Evolutionary conservation across 176 grass and related monocot species (phyloP).

Genomic region (Carex scoparia): DNA sequence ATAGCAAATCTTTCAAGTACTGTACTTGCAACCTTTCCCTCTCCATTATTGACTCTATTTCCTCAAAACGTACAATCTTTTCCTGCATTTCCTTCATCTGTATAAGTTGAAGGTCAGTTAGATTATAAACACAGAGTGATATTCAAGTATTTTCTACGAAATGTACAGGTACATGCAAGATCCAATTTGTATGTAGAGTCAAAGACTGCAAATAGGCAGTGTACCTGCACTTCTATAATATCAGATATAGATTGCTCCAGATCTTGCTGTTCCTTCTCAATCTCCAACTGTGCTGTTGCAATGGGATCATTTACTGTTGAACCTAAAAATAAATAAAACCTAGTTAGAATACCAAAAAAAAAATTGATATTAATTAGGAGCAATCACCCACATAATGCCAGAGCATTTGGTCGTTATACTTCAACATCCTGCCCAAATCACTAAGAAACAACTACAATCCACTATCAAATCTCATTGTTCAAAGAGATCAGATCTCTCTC

Average conservation of each 20-base stretch:
- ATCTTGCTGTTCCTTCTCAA: slow-evolving; percentile 57
- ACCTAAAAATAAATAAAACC: slow-evolving; percentile 20
- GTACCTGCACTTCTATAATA: slow-evolving; percentile 87
- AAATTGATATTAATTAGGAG: slow-evolving; percentile 27
- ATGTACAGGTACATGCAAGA: not conserved
- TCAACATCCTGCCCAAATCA: not conserved
- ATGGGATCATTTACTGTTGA: slow-evolving; percentile 38
- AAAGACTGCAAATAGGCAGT: not conserved
- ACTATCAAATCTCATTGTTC: too few relatives aligned
- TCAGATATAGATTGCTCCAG: slow-evolving; percentile 70
- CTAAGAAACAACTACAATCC: not conserved
- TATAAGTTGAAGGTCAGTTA: slow-evolving; percentile 18
- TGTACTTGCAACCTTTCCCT: slow-evolving; percentile 59
- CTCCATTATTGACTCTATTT: slow-evolving; percentile 68
- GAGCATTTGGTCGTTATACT: not conserved
- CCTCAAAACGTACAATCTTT: slow-evolving; percentile 68
- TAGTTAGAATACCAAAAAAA: slow-evolving; percentile 29
- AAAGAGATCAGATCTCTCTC: too few relatives aligned
- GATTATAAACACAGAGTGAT: not conserved
- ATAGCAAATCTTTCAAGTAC: slow-evolving; percentile 56
- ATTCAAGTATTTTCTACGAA: not conserved
- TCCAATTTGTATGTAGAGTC: not conserved
- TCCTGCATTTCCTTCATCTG: slow-evolving; percentile 98
- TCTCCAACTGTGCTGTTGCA: slow-evolving; percentile 46
- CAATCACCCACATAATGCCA: not conserved